Base-by-base conservation (phyloP, 1,139 yeast species). In the Diutina rugosa region DNA sequence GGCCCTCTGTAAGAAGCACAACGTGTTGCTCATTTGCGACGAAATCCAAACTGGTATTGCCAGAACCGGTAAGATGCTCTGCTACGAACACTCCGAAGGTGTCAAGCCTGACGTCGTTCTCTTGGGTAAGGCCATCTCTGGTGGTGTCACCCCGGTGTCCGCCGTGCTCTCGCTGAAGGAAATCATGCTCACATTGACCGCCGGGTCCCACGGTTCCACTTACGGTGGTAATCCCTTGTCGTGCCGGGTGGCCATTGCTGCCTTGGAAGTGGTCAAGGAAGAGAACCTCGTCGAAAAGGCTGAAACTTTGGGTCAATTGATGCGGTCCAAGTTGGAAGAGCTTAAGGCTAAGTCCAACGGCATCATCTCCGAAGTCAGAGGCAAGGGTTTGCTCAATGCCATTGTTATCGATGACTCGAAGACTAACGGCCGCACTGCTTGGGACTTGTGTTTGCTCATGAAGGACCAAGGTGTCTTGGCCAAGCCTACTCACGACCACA, bases 31-130 rank as follows among this genome's bases (percentile, higher is more conserved):
- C 65, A 91, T 91, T 71, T 90, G 96, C 68, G 98, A 93, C 70
- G 99, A 91, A 76, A 90, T 93, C 69, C 98, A 91, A 76, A 91
- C 99, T 44, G 98, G 99, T 72, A 82, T 91, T 69, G 98, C 96
- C 57, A 86, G 99, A 78, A 93, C 98, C 46, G 98, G 98, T 66
- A 89, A 88, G 75, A 80, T 91, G 81, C 79, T 91, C 61, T 90
- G 97, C 69, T 85, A 85, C 72, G 96, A 91, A 73, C 97, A 93
- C 73, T 85, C 86, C 60, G 74, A 74, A 63, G 81, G 80, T 61
- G 89, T 90, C 63, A 81, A 78, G 64, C 98, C 99, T 56, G 98
- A 91, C 72, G 76, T 91, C 61, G 84, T 93, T 18, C 75, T 90
- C 56, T 80, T 91, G 63, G 98, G 98, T 65, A 91, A 91, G 75